phyloP scores from a whole-genome alignment of 2,329 filamentous ascomycete species.

The Fusarium piperis region DNA sequence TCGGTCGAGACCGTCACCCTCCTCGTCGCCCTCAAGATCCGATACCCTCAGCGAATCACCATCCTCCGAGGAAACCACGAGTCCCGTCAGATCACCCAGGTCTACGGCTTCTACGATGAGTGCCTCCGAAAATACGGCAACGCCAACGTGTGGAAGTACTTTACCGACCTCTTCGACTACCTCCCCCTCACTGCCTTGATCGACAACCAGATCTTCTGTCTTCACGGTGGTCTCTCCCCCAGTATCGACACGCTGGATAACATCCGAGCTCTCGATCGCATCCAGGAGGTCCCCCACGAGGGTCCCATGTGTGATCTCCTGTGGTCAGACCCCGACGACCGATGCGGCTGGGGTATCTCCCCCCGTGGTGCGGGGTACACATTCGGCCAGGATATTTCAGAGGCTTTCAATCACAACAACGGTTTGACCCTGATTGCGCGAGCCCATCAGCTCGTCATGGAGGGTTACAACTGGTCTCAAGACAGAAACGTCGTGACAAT shows the following conservation, averaged over 20 bases:
- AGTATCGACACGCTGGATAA: constrained; percentile 96
- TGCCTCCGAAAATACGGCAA: constrained; percentile 99
- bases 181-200: constrained; percentile 96
- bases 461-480: constrained; percentile 99
- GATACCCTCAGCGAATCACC: constrained; percentile 97
- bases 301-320: constrained; percentile 98
- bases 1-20: constrained; percentile 98
- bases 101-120: constrained; percentile 99
- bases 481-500: constrained; percentile 98
- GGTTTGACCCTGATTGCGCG: constrained; percentile 93
- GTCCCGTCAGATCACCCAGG: constrained; percentile 97
- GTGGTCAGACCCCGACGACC: constrained; percentile 98
- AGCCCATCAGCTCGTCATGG: constrained; percentile 98
- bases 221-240: constrained; percentile 96
- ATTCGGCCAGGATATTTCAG: constrained; percentile 96
- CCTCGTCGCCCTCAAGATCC: constrained; percentile 95
- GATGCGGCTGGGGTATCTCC: constrained; percentile 95
- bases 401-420: constrained; percentile 99
- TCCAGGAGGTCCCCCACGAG: constrained; percentile 98
- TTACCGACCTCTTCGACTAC: constrained; percentile 98
- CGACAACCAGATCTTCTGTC: constrained; percentile 99
- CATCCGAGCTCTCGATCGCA: constrained; percentile 92
- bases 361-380: constrained; percentile 95
- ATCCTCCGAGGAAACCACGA: constrained; percentile 99
- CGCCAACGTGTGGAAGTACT: constrained; percentile 99